Conservation (phyloP, 345 rosid species). For the Iberis pinnata region DNA sequence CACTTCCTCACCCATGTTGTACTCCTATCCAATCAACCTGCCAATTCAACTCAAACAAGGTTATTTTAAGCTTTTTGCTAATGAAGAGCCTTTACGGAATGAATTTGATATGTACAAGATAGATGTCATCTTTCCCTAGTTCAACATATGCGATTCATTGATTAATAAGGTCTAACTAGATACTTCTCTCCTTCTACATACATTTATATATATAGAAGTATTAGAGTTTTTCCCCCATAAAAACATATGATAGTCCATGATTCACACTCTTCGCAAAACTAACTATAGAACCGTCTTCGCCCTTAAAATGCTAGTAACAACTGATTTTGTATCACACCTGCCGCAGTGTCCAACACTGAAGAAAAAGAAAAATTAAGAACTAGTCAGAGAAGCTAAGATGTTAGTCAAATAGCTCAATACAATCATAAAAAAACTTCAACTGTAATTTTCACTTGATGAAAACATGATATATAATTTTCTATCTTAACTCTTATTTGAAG, state of each 20-base stretch:
- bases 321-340: no score
- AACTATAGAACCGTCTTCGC: slow-evolving; percentile 84
- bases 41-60: slow-evolving; percentile 26
- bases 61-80: slow-evolving; percentile 3
- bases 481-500: no score
- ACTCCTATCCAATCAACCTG: slow-evolving; percentile 78
- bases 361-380: no score
- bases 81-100: neutral
- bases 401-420: no score
- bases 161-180: slow-evolving; percentile 1
- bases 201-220: neutral
- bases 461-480: no score
- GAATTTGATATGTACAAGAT: no score
- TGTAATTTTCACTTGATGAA: no score
- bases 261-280: slow-evolving; percentile 21
- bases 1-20: slow-evolving; percentile 66
- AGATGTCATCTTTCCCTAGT: slow-evolving; percentile 10
- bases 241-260: slow-evolving; percentile 4
- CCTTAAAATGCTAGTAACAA: no score
- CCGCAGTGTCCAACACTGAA: no score
- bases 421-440: no score
- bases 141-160: neutral
- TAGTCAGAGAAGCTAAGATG: no score
- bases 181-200: neutral
- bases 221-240: no score